A percentile compares a stretch with the other conserved stretches of the same genome.
phyloP scores from a whole-genome alignment of 2,329 filamentous ascomycete genomes.

The Berkeleyomyces basicola region DNA sequence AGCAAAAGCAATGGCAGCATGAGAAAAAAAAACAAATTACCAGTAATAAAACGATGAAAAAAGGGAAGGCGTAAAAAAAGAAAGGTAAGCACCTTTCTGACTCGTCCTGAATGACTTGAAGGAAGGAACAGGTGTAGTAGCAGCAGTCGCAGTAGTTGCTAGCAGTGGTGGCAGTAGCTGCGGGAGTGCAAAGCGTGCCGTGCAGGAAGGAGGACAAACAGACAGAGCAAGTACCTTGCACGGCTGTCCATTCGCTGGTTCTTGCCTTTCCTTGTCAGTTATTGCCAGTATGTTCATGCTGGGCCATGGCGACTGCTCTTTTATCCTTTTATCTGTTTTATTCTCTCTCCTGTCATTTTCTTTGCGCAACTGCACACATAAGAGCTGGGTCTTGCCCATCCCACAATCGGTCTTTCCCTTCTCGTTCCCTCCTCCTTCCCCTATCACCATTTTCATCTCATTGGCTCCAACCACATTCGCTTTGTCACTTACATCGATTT shows the following conservation, averaged over 20 bases:
- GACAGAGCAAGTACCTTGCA: not conserved
- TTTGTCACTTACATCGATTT: constrained; percentile 6
- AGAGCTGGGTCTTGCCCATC: constrained; percentile 11
- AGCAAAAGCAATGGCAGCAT: not conserved
- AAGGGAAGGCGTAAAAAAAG: not conserved
- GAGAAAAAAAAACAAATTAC: not conserved
- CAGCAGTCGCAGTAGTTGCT: too few relatives aligned
- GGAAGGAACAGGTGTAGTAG: not conserved
- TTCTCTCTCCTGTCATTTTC: not conserved
- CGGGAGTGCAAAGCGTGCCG: constrained; percentile 1
- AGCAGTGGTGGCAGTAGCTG: not conserved
- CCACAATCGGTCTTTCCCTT: constrained; percentile 12
- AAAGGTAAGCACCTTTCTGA: constrained; percentile 1
- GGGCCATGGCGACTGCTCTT: not conserved
- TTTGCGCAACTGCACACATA: constrained; percentile 4
- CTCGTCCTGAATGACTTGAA: not conserved
- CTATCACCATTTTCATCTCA: constrained; percentile 11
- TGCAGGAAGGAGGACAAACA: not conserved
- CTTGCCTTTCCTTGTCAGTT: constrained; percentile 3
- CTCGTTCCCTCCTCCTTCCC: constrained; percentile 16
- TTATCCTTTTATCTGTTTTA: not conserved
- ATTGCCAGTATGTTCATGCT: not conserved
- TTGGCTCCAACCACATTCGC: constrained; percentile 3
- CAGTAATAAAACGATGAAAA: not conserved
- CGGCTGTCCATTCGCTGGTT: not conserved